Conservation (phyloP, 441 rosid species). For the Erodium chrysanthum region DNA sequence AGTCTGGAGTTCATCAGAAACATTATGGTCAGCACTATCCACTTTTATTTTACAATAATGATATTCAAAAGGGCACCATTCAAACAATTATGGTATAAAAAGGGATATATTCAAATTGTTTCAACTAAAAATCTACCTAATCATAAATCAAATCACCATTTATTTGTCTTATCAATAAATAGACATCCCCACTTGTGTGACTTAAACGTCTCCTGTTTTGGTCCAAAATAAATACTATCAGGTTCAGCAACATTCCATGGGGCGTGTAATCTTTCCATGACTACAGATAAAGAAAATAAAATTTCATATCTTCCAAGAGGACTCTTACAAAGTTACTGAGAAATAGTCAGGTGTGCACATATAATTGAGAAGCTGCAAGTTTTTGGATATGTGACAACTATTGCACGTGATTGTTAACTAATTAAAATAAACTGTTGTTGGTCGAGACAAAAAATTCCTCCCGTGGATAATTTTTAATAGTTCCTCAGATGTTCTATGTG, state of each 20-base stretch:
- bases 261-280: neutral
- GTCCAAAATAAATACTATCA: neutral
- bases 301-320: neutral
- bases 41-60: conserved; percentile 5
- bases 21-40: conserved; percentile 21
- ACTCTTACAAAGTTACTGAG: neutral
- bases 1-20: conserved; percentile 30
- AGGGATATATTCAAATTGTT: conserved; percentile 2
- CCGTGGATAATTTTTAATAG: neutral
- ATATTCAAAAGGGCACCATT: neutral
- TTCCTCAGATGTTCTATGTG: neutral
- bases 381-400: neutral
- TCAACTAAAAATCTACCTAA: neutral
- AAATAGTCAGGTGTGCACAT: neutral
- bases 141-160: neutral
- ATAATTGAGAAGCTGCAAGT: neutral
- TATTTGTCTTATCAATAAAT: neutral
- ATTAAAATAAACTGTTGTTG: neutral
- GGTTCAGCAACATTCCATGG: neutral
- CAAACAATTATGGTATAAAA: neutral
- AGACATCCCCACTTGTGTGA: neutral
- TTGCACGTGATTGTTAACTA: neutral
- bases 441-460: neutral
- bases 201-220: neutral
- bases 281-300: neutral